phyloP scores from a whole-genome alignment of 805 yeast species.

The Saccharomycopsis guyanensis region DNA sequence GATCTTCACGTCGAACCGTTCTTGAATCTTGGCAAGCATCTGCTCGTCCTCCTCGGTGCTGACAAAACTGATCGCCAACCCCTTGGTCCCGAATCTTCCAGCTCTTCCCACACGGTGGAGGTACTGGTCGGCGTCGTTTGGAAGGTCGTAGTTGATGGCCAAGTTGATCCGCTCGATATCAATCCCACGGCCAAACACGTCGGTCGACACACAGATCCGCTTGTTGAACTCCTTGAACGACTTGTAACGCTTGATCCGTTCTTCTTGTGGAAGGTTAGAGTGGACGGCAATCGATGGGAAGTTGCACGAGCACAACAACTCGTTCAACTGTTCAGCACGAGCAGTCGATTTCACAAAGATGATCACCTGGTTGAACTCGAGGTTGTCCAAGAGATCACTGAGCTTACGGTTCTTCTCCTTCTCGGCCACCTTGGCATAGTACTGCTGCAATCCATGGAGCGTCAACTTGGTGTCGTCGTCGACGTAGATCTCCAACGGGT shows the following conservation, averaged over 20 bases:
- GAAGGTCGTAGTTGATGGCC: conserved; percentile 96
- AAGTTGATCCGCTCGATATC: conserved; percentile 97
- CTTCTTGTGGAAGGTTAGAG: conserved; percentile 92
- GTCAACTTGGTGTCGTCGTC: conserved; percentile 97
- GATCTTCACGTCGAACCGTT: conserved; percentile 93
- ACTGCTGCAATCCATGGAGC: conserved; percentile 96
- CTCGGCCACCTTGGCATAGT: conserved; percentile 83
- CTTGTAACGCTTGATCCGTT: conserved; percentile 94
- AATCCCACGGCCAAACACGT: conserved; percentile 98
- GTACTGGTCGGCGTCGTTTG: conserved; percentile 94
- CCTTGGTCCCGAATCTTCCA: conserved; percentile 99
- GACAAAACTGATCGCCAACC: conserved; percentile 89
- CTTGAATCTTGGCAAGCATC: conserved; percentile 87
- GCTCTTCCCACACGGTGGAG: conserved; percentile 99
- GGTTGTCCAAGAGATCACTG: conserved; percentile 84
- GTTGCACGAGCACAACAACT: conserved; percentile 80
- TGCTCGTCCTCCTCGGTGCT: conserved; percentile 81
- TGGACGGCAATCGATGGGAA: conserved; percentile 98
- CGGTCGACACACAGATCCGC: conserved; percentile 97
- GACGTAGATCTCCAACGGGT: conserved; percentile 93
- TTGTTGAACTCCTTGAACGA: conserved; percentile 96
- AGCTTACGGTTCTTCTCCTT: conserved; percentile 88
- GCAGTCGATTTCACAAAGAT: conserved; percentile 87
- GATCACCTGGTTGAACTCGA: conserved; percentile 97
- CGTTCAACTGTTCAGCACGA: conserved; percentile 89